Percentiles rank a stretch among this genome's conserved stretches.
These are phyloP conservation scores for Fusarium sulawesiense DNA, from an alignment of 2,329 filamentous ascomycete genomes.

Conservation along the genomic window DNA sequence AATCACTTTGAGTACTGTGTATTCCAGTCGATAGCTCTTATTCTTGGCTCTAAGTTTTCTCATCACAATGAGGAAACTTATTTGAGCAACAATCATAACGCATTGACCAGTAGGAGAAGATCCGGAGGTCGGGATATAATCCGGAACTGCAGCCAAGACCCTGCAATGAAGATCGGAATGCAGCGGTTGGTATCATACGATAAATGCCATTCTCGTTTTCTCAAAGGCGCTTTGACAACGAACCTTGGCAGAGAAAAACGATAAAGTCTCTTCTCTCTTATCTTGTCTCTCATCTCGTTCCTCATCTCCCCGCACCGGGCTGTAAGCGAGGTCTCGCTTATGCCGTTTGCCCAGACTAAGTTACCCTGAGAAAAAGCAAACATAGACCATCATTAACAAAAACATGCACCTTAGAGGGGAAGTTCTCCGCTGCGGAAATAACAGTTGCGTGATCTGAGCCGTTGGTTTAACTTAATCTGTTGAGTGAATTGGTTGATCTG, in stretches of 20 bases:
- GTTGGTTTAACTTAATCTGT: background rate
- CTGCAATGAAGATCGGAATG: background rate
- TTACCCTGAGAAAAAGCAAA: background rate
- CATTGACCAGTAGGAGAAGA: fast-evolving
- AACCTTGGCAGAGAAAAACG: background rate
- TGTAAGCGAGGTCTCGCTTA: background rate
- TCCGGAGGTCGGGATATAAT: background rate
- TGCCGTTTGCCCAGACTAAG: background rate
- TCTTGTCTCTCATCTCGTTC: background rate
- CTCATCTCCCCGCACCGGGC: background rate
- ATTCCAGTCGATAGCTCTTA: too few relatives aligned
- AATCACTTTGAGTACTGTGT: too few relatives aligned
- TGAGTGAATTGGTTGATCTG: too few relatives aligned
- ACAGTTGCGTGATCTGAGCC: background rate
- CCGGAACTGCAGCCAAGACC: background rate
- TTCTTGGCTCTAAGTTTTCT: too few relatives aligned
- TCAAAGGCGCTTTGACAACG: background rate
- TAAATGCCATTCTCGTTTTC: background rate
- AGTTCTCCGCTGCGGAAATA: background rate
- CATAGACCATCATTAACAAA: fast-evolving
- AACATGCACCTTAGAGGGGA: background rate
- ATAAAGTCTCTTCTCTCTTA: background rate
- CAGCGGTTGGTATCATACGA: background rate
- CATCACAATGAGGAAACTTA: too few relatives aligned
- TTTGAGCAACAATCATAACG: fast-evolving